A percentile compares a stretch with the other conserved stretches of the same genome.
phyloP scores from a whole-genome alignment of 2,329 filamentous ascomycete genomes.

The Fusarium sp. region DNA sequence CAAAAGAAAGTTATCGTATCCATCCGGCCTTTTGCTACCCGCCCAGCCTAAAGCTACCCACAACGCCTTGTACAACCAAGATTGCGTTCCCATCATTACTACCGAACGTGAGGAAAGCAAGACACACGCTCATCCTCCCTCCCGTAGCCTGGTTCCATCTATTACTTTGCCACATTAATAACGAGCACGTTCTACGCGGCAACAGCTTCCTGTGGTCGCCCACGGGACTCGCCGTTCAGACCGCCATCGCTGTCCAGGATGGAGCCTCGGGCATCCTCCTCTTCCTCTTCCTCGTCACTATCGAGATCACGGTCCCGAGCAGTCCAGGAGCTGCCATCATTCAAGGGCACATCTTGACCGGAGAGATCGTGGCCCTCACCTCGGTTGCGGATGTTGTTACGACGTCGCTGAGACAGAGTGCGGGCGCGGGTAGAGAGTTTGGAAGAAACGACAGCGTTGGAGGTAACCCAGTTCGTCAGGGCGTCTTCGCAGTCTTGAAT shows the following conservation, averaged over 20 bases:
- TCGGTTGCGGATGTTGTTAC: slow-evolving; percentile 73
- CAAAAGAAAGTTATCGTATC: slow-evolving; percentile 35
- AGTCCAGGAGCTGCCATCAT: slow-evolving; percentile 86
- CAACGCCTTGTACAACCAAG: slow-evolving; percentile 42
- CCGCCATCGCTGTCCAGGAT: slow-evolving; percentile 62
- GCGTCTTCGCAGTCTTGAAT: slow-evolving; percentile 99
- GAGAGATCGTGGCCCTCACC: slow-evolving; percentile 84
- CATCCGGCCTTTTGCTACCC: slow-evolving; percentile 38
- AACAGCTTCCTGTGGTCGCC: slow-evolving; percentile 63
- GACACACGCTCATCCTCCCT: not conserved
- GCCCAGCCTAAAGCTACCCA: slow-evolving; percentile 32
- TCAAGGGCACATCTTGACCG: slow-evolving; percentile 79
- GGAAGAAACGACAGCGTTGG: slow-evolving; percentile 87
- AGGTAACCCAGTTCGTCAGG: slow-evolving; percentile 94
- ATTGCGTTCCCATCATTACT: slow-evolving; percentile 34
- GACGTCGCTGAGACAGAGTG: slow-evolving; percentile 85
- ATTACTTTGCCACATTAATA: slow-evolving; percentile 3
- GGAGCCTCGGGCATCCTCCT: slow-evolving; percentile 60
- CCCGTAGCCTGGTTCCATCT: not conserved
- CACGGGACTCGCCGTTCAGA: slow-evolving; percentile 65
- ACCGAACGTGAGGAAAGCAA: slow-evolving; percentile 10
- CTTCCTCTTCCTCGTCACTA: slow-evolving; percentile 74
- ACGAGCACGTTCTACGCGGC: slow-evolving; percentile 49
- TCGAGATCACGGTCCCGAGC: slow-evolving; percentile 72
- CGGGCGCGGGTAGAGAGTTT: slow-evolving; percentile 89